Conservation (phyloP, 306 rosid species). For the Nissolia schottii region DNA sequence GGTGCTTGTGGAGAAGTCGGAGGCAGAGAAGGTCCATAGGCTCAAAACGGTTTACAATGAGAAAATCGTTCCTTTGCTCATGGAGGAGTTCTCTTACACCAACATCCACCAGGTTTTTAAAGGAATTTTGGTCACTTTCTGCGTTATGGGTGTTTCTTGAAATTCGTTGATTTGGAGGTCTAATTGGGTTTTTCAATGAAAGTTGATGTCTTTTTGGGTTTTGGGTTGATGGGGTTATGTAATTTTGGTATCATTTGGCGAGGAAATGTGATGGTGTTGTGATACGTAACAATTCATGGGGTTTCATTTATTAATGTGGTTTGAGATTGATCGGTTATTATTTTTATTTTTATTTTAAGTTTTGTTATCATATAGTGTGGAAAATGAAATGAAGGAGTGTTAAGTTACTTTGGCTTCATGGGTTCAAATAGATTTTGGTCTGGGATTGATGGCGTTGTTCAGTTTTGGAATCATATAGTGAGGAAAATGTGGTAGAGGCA, state of each 20-base stretch:
- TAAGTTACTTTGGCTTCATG: too few relatives aligned
- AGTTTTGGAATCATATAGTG: too few relatives aligned
- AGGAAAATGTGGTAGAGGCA: too few relatives aligned
- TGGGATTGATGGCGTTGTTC: too few relatives aligned
- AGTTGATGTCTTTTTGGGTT: not conserved
- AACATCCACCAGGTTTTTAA: constrained; percentile 61
- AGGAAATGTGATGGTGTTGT: not conserved
- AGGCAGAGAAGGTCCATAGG: constrained; percentile 56
- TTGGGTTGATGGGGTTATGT: not conserved
- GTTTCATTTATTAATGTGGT: too few relatives aligned
- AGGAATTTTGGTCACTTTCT: not conserved
- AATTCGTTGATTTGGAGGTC: not conserved
- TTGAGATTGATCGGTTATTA: too few relatives aligned
- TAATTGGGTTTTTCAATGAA: not conserved
- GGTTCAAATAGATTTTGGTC: too few relatives aligned
- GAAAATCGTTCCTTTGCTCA: constrained; percentile 70
- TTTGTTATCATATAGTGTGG: too few relatives aligned
- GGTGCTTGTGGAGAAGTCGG: constrained; percentile 82
- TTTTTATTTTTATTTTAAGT: too few relatives aligned
- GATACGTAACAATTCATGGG: too few relatives aligned
- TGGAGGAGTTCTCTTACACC: constrained; percentile 79
- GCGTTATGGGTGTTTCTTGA: not conserved
- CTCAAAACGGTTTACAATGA: constrained; percentile 62
- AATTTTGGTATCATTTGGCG: not conserved
- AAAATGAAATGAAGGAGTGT: too few relatives aligned